Evolutionary conservation across 768 basidiomycete genomes (phyloP).

Genomic region (Clathrus columnatus): DNA sequence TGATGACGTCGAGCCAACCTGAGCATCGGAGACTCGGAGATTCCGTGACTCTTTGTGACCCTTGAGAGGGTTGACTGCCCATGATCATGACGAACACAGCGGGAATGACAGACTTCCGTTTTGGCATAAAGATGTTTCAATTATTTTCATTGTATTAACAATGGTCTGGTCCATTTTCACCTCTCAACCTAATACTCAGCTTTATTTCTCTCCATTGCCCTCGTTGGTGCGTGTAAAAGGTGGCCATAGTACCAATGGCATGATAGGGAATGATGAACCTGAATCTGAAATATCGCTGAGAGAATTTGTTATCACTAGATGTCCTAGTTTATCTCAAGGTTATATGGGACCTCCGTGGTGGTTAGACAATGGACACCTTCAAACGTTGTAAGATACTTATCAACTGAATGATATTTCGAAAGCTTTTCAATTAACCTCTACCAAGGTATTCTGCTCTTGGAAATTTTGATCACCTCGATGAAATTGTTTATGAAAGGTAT

Average conservation of each 20-base stretch:
- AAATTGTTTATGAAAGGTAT: conserved; percentile 48
- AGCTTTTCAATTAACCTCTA: background rate
- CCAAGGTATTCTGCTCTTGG: conserved; percentile 42
- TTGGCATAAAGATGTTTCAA: conserved; percentile 1
- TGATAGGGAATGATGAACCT: background rate
- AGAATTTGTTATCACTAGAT: conserved; percentile 13
- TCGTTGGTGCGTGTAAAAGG: too few species aligned
- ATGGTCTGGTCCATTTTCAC: too few species aligned
- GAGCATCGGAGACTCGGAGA: too few species aligned
- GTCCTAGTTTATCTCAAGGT: conserved; percentile 17
- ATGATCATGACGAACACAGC: too few species aligned
- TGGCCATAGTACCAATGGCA: too few species aligned
- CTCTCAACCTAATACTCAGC: too few species aligned
- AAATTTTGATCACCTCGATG: conserved; percentile 49
- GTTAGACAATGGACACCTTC: conserved; percentile 52
- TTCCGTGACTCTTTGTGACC: too few species aligned
- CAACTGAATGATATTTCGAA: background rate
- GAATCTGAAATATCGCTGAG: conserved; percentile 8
- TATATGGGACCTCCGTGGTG: conserved; percentile 40
- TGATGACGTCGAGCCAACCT: too few species aligned
- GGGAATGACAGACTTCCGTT: background rate
- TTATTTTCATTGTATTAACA: too few species aligned
- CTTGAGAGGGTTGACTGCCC: too few species aligned
- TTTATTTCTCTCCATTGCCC: too few species aligned
- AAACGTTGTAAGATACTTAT: conserved; percentile 31